Conservation (phyloP, 306 rosid genomes). For the Trifolium repens region DNA sequence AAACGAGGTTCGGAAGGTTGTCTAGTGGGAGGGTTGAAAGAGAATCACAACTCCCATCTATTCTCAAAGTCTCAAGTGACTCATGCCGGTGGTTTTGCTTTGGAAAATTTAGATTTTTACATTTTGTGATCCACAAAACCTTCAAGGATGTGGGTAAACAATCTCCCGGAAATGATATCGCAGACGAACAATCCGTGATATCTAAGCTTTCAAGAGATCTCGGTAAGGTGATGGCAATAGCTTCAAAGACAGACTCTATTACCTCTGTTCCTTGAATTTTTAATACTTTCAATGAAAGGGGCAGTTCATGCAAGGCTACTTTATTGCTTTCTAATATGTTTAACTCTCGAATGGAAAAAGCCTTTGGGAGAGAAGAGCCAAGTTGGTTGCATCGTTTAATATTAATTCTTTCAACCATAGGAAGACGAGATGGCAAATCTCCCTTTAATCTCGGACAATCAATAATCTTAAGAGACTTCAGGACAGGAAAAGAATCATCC, state of each 20-base stretch:
- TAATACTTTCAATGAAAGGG: neutral
- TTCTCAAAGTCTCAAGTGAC: neutral
- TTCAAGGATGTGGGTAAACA: neutral
- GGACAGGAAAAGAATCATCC: neutral
- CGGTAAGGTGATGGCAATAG: neutral
- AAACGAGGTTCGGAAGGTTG: neutral
- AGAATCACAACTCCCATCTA: neutral
- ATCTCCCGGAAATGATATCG: neutral
- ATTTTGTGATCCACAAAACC: accelerated
- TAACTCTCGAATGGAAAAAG: neutral
- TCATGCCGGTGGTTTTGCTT: neutral
- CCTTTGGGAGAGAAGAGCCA: neutral
- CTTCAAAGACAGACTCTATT: neutral
- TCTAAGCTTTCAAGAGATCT: neutral
- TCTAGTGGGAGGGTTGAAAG: conserved; percentile 6
- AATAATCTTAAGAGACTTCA: neutral
- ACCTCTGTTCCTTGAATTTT: neutral
- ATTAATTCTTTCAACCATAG: neutral
- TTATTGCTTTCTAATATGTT: neutral
- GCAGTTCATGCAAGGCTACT: neutral
- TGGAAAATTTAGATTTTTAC: neutral
- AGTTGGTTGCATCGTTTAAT: neutral
- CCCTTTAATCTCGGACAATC: neutral
- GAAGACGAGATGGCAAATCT: conserved; percentile 26
- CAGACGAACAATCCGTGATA: neutral